A percentile compares a stretch with the other conserved stretches of the same genome.
These are phyloP conservation scores for Botrytis medusae DNA, from an alignment of 2,329 filamentous ascomycete genomes.

Conservation along the genomic window DNA sequence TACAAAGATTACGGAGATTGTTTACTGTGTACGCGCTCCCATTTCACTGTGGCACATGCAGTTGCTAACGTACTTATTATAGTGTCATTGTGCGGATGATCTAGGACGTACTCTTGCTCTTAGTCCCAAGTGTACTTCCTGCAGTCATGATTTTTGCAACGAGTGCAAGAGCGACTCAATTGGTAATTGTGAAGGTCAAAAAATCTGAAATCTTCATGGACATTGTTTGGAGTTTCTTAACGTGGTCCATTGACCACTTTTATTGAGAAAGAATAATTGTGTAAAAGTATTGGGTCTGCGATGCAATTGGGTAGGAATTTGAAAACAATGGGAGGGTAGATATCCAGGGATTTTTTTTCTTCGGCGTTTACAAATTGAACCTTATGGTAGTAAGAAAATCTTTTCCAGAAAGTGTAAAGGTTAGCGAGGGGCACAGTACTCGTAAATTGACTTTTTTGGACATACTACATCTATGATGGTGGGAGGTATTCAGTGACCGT, in stretches of 20 bases:
- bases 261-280: background rate
- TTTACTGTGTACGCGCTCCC: constrained; percentile 31
- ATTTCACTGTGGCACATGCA: background rate
- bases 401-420: background rate
- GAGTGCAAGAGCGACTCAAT: constrained; percentile 21
- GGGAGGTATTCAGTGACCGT: background rate
- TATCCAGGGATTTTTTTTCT: background rate
- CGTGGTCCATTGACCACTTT: background rate
- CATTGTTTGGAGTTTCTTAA: constrained; percentile 6
- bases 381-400: background rate
- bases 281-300: constrained; percentile 11
- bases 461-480: background rate
- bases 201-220: background rate
- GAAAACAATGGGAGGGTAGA: background rate
- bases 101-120: constrained; percentile 27
- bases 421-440: background rate
- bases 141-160: constrained; percentile 27
- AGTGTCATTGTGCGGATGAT: constrained; percentile 31
- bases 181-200: background rate
- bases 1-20: constrained; percentile 22
- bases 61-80: background rate
- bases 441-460: background rate
- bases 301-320: background rate
- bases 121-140: constrained; percentile 26
- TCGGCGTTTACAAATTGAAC: constrained; percentile 2